phyloP scores from a whole-genome alignment of 164 flowering plant species.

The Cinnamomum chago region DNA sequence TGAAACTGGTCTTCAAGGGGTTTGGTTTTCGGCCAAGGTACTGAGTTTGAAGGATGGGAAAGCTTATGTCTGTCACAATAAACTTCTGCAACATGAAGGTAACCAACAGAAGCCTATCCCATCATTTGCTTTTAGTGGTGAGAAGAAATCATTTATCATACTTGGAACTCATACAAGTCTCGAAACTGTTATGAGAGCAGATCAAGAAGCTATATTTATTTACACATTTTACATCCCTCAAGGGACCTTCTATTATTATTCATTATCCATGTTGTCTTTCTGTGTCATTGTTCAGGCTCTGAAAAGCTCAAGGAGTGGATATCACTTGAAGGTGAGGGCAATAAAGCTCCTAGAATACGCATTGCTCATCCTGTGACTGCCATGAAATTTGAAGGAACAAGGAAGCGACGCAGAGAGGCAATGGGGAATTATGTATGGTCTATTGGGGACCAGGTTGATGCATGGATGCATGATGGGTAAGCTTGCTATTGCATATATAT shows the following conservation, averaged over 20 bases:
- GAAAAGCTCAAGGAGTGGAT: conserved; percentile 75
- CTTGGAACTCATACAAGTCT: neutral
- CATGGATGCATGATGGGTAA: conserved; percentile 73
- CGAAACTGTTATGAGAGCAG: neutral
- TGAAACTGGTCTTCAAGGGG: conserved; percentile 38
- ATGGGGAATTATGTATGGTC: conserved; percentile 62
- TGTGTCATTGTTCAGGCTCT: conserved; percentile 29
- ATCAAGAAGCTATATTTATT: neutral
- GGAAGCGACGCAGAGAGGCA: conserved; percentile 79
- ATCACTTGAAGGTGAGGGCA: conserved; percentile 46
- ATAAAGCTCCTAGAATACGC: conserved; percentile 61
- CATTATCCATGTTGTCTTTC: neutral
- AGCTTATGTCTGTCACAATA: conserved; percentile 58
- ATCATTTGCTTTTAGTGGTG: neutral
- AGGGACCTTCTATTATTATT: neutral
- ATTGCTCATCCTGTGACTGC: conserved; percentile 60
- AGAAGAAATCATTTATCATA: neutral
- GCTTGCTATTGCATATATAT: conserved; percentile 4
- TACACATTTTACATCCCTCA: neutral
- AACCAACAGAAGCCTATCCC: conserved; percentile 1
- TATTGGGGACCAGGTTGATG: conserved; percentile 94
- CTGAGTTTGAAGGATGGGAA: conserved; percentile 60
- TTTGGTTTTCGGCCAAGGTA: conserved; percentile 75
- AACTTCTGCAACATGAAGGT: conserved; percentile 56
- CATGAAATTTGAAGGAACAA: conserved; percentile 61